Evolutionary conservation across 352 stramenopile species (phyloP).

Genomic region (Bremia lactucae): DNA sequence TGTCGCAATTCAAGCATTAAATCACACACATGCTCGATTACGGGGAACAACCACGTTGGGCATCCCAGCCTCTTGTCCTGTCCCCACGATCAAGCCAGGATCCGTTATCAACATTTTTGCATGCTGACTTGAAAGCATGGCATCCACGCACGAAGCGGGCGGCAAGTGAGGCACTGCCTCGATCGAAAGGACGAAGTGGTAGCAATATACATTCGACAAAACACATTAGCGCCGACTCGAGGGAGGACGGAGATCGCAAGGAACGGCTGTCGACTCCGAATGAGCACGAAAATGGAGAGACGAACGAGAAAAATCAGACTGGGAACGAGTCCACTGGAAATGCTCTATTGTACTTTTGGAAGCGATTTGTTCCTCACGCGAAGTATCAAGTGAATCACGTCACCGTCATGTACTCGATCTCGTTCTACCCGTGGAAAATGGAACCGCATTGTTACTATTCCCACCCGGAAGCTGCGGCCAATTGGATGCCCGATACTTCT

Average conservation of each 20-base stretch:
- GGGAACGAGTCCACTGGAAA: slow-evolving; percentile 4
- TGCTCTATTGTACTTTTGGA: slow-evolving; percentile 9
- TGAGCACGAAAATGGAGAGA: not conserved
- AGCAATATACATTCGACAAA: slow-evolving; percentile 12
- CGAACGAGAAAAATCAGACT: slow-evolving; percentile 1
- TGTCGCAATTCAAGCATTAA: slow-evolving; percentile 4
- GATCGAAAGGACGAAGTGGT: slow-evolving; percentile 2
- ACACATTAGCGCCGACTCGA: slow-evolving; percentile 9
- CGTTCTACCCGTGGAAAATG: slow-evolving; percentile 72
- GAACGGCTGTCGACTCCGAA: slow-evolving; percentile 6
- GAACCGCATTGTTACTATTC: slow-evolving; percentile 58
- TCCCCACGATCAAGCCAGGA: slow-evolving; percentile 2
- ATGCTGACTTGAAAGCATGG: slow-evolving; percentile 12
- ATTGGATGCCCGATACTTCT: slow-evolving; percentile 62
- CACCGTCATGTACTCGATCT: slow-evolving; percentile 55
- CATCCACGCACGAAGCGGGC: slow-evolving; percentile 3
- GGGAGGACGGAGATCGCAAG: not conserved
- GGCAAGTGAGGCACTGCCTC: slow-evolving; percentile 1
- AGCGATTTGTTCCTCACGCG: slow-evolving; percentile 6
- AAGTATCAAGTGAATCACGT: slow-evolving; percentile 11
- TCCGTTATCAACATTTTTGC: slow-evolving; percentile 18
- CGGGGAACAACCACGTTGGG: slow-evolving; percentile 6
- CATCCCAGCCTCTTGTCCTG: slow-evolving; percentile 5
- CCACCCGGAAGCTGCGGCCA: slow-evolving; percentile 46
- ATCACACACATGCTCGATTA: slow-evolving; percentile 21